phyloP scores from a whole-genome alignment of 2,329 filamentous ascomycete species.

The Helotiales sp. region DNA sequence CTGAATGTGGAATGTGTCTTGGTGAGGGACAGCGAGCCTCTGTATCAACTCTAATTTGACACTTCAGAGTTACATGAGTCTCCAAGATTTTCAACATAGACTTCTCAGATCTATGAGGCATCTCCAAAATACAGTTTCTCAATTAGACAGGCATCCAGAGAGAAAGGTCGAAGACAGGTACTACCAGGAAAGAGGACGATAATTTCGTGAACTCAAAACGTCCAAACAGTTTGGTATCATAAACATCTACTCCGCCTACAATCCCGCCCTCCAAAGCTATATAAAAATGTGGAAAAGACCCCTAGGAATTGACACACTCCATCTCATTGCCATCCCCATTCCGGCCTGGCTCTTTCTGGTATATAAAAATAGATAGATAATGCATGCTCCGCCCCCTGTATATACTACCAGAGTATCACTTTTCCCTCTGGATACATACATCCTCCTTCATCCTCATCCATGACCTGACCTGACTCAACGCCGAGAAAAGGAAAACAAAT shows the following conservation, averaged over 20 bases:
- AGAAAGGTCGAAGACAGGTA: too few species aligned
- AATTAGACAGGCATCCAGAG: too few species aligned
- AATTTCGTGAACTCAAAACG: background rate
- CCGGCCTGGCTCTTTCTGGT: background rate
- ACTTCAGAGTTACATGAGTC: too few species aligned
- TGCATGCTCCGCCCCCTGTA: slow-evolving; percentile 3
- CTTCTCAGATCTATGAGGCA: too few species aligned
- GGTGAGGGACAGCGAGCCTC: too few species aligned
- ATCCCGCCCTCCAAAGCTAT: background rate
- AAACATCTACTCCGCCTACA: background rate
- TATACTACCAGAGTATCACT: slow-evolving; percentile 27
- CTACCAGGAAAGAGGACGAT: too few species aligned
- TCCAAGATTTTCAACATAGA: too few species aligned
- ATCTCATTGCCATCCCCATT: background rate
- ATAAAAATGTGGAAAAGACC: background rate
- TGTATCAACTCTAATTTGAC: too few species aligned
- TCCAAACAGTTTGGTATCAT: background rate
- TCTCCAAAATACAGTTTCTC: too few species aligned
- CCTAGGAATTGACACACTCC: background rate
- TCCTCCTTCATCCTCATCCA: background rate
- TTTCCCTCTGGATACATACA: background rate
- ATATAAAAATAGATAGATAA: background rate
- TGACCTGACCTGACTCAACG: background rate
- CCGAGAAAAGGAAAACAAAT: background rate
- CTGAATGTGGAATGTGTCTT: too few species aligned